Conservation (phyloP, 148 eudicot species). For the Rhododendron kiyosumense region DNA sequence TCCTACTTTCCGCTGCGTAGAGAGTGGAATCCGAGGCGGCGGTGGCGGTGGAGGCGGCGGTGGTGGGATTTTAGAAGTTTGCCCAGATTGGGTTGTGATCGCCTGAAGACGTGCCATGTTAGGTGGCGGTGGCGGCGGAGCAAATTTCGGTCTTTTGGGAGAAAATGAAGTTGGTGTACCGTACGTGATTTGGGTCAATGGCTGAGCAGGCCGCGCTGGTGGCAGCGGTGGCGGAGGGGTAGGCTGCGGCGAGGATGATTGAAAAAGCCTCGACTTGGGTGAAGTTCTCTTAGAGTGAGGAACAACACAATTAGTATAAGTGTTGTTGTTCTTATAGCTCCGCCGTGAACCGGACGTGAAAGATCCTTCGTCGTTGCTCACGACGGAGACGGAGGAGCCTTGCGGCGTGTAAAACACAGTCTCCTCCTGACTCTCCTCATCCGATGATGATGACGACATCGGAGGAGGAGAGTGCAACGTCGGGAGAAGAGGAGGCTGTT, state of each 20-base stretch:
- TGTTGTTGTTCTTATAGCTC: conserved; percentile 20
- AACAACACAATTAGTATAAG: conserved; percentile 22
- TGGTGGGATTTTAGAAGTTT: conserved; percentile 29
- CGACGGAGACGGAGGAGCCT: conserved; percentile 44
- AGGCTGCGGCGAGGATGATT: conserved; percentile 46
- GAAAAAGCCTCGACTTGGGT: conserved; percentile 51
- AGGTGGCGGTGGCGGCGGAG: conserved; percentile 64
- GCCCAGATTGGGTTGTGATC: conserved; percentile 26
- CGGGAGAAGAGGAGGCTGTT: conserved; percentile 38
- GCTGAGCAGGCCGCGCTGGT: background rate
- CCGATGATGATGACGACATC: conserved; percentile 28
- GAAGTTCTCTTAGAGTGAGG: conserved; percentile 81
- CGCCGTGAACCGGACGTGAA: conserved; percentile 31
- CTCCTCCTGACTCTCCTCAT: conserved; percentile 55
- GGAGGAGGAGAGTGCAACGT: conserved; percentile 52
- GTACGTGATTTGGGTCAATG: conserved; percentile 15
- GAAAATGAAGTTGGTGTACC: conserved; percentile 29
- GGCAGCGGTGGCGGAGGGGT: background rate
- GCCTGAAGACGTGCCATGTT: conserved; percentile 54
- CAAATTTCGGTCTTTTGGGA: conserved; percentile 52
- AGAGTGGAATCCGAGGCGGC: conserved; percentile 26
- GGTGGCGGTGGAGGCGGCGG: conserved; percentile 44
- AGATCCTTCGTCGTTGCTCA: conserved; percentile 54
- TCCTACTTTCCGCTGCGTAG: conserved; percentile 22
- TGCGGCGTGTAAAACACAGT: conserved; percentile 65